A percentile compares a stretch with the other conserved stretches of the same genome.
Evolutionary conservation across 1,284 basidiomycete genomes (phyloP).

Genomic region (Cerioporus squamosus): DNA sequence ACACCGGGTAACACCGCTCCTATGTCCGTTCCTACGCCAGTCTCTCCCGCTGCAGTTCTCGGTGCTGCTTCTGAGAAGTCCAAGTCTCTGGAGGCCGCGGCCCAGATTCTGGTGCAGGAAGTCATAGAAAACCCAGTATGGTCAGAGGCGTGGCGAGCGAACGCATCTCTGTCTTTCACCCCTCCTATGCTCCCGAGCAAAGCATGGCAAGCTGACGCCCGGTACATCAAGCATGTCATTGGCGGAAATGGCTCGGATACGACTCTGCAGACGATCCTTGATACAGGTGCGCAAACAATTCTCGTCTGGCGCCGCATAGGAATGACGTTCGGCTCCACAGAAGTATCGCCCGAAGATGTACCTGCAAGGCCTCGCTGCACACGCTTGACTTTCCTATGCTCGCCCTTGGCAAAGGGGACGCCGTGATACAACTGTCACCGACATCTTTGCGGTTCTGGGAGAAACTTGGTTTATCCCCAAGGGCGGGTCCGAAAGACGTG

Average conservation of each 20-base stretch:
- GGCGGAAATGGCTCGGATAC: conserved; percentile 34
- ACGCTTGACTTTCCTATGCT: conserved; percentile 60
- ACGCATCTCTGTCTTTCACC: conserved; percentile 34
- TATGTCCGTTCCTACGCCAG: conserved; percentile 72
- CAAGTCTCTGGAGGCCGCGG: conserved; percentile 68
- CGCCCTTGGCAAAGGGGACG: conserved; percentile 63
- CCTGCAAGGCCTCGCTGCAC: conserved; percentile 28
- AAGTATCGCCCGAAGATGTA: not conserved
- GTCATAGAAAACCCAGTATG: conserved; percentile 71
- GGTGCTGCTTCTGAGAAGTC: conserved; percentile 64
- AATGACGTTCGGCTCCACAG: too few relatives aligned
- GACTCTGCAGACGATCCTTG: conserved; percentile 41
- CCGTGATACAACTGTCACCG: conserved; percentile 65
- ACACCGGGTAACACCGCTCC: conserved; percentile 46
- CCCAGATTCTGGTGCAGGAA: conserved; percentile 61
- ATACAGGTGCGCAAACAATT: conserved; percentile 35
- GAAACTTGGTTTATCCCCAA: conserved; percentile 75
- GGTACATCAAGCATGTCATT: conserved; percentile 45
- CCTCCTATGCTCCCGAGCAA: conserved; percentile 33
- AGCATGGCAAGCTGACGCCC: conserved; percentile 55
- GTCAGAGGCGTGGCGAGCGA: conserved; percentile 66
- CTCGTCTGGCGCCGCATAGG: too few relatives aligned
- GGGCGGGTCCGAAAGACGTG: conserved; percentile 71
- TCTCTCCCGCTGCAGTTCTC: conserved; percentile 72
- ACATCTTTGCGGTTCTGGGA: conserved; percentile 81